phyloP scores from a whole-genome alignment of 371 early-diverging fungal species.

The Blyttiomyces sp. region DNA sequence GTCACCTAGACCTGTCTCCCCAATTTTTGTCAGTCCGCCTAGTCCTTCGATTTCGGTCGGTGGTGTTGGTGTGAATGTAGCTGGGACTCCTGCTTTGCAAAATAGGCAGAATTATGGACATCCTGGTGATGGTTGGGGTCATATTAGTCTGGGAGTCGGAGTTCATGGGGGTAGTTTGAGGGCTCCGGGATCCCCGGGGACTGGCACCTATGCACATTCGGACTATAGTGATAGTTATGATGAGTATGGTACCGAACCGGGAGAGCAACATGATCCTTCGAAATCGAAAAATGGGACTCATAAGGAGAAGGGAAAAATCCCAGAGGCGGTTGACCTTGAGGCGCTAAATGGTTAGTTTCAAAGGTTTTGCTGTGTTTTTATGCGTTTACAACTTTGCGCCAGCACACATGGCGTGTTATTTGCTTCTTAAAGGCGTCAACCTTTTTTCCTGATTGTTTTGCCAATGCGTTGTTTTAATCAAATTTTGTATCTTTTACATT shows the following conservation, averaged over 20 bases:
- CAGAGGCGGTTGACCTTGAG: constrained; percentile 68
- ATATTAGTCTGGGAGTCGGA: constrained; percentile 20
- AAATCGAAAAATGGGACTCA: too few relatives aligned
- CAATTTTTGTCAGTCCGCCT: constrained; percentile 32
- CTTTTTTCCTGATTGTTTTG: neutral
- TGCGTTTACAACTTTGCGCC: neutral
- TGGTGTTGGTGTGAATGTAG: neutral
- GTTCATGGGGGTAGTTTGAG: constrained; percentile 8
- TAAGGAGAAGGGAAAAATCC: constrained; percentile 70
- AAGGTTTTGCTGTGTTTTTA: neutral
- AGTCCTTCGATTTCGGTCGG: too few relatives aligned
- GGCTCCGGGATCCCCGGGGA: constrained; percentile 17
- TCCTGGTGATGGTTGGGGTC: constrained; percentile 35
- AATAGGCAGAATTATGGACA: constrained; percentile 17
- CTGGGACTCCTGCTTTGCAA: neutral
- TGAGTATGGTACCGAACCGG: constrained; percentile 37
- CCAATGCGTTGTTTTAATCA: neutral
- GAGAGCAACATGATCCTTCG: too few relatives aligned
- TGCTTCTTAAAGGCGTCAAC: neutral
- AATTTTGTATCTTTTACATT: neutral
- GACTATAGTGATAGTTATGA: constrained; percentile 42
- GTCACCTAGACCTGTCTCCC: constrained; percentile 31
- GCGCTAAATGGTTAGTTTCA: constrained; percentile 60
- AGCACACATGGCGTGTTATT: too few relatives aligned
- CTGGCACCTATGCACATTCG: constrained; percentile 22